Percentiles rank a stretch among this genome's conserved stretches.
phyloP scores from a whole-genome alignment of 306 rosid species.

The Pterocarpus santalinus region DNA sequence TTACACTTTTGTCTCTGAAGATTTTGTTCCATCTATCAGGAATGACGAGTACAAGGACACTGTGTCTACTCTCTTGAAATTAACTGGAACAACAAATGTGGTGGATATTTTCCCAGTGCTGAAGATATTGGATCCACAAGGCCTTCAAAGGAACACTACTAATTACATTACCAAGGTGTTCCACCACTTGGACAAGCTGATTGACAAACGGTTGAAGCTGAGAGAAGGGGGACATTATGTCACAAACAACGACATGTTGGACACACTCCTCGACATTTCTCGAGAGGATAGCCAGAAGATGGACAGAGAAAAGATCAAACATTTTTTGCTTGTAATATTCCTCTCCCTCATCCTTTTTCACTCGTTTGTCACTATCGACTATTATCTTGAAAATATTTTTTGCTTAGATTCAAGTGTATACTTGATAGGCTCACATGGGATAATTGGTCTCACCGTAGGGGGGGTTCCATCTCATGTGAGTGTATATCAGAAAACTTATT shows the following conservation, averaged over 20 bases:
- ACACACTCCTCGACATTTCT: conserved; percentile 41
- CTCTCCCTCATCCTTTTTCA: not conserved
- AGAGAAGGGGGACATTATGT: not conserved
- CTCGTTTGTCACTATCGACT: not conserved
- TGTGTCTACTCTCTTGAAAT: not conserved
- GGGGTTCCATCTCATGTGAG: no score
- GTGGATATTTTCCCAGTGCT: not conserved
- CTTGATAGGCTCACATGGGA: no score
- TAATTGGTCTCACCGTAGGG: no score
- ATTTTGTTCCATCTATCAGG: conserved; percentile 39
- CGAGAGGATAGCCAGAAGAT: conserved; percentile 39
- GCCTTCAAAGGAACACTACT: not conserved
- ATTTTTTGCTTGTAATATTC: conserved; percentile 34
- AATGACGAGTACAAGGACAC: conserved; percentile 1
- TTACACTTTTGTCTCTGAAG: conserved; percentile 41
- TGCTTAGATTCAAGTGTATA: no score
- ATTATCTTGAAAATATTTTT: not conserved
- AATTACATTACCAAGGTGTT: not conserved
- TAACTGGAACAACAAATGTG: not conserved
- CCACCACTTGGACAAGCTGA: not conserved
- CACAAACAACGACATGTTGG: conserved; percentile 41
- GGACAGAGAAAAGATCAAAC: conserved; percentile 17
- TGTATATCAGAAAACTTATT: no score
- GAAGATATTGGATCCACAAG: not conserved
- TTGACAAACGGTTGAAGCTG: conserved; percentile 28